Conservation (phyloP, 768 basidiomycete species). For the Rhodotorula diobovata region DNA sequence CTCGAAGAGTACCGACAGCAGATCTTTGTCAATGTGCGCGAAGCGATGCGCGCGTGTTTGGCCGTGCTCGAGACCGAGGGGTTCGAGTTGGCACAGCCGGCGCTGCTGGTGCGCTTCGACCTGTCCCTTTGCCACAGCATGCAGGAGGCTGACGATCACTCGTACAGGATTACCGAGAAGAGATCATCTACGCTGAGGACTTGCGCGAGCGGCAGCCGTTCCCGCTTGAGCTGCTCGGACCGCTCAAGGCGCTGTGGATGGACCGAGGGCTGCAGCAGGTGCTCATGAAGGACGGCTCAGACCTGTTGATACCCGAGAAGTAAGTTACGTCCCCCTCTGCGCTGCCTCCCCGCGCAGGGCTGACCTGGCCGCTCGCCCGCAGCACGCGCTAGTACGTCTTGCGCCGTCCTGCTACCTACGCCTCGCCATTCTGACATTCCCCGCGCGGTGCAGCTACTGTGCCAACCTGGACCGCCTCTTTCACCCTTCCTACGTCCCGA, state of each 20-base stretch:
- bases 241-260: conserved; percentile 74
- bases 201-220: conserved; percentile 75
- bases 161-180: conserved; percentile 53
- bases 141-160: neutral
- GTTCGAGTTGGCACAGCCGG: conserved; percentile 60
- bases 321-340: conserved; percentile 69
- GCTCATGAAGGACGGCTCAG: conserved; percentile 66
- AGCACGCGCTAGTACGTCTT: conserved; percentile 15
- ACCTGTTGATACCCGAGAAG: conserved; percentile 90
- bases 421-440: neutral
- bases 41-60: conserved; percentile 66
- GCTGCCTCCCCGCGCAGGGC: too few species aligned
- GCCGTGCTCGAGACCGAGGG: conserved; percentile 88
- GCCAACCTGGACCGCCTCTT: conserved; percentile 73
- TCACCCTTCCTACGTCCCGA: conserved; percentile 66
- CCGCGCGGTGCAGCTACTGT: conserved; percentile 63
- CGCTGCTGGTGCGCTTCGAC: conserved; percentile 51
- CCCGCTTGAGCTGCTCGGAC: conserved; percentile 62
- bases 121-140: neutral
- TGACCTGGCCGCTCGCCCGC: neutral
- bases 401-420: neutral
- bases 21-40: conserved; percentile 84
- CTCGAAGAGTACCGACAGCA: conserved; percentile 85
- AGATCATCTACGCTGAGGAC: conserved; percentile 66
- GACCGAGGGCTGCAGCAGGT: conserved; percentile 70